These are phyloP conservation scores for Glomus cerebriforme DNA, from an alignment of 192 early-diverging fungal species.

Conservation along the genomic window DNA sequence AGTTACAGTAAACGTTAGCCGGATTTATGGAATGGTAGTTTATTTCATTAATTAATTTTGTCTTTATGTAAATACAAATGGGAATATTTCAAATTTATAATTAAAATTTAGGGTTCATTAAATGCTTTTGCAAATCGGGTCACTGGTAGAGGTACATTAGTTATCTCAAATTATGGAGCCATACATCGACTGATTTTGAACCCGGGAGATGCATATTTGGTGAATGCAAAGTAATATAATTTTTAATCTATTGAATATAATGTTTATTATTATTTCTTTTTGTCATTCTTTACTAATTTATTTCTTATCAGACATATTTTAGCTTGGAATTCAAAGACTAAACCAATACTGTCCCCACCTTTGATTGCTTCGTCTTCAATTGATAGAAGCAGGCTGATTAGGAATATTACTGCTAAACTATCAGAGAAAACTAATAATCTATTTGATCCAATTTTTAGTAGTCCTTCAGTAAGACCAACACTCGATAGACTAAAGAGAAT, in stretches of 20 bases:
- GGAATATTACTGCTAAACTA: background rate
- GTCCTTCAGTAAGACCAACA: conserved; percentile 44
- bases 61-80: background rate
- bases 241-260: no score
- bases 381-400: background rate
- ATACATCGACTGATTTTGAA: conserved; percentile 67
- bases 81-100: background rate
- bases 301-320: conserved; percentile 45
- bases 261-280: background rate
- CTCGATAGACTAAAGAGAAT: conserved; percentile 36
- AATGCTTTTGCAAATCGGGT: conserved; percentile 64
- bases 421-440: background rate
- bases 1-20: conserved; percentile 51
- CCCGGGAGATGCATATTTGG: conserved; percentile 71
- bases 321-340: conserved; percentile 56
- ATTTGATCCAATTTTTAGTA: conserved; percentile 18
- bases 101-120: conserved; percentile 48
- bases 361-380: conserved; percentile 40
- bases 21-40: conserved; percentile 43
- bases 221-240: conserved; percentile 62
- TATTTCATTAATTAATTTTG: background rate
- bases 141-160: conserved; percentile 66
- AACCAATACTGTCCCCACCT: conserved; percentile 45
- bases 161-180: conserved; percentile 65
- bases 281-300: background rate